Base-by-base conservation (phyloP, 1,284 basidiomycete genomes). In the Polyporus tsugae region DNA sequence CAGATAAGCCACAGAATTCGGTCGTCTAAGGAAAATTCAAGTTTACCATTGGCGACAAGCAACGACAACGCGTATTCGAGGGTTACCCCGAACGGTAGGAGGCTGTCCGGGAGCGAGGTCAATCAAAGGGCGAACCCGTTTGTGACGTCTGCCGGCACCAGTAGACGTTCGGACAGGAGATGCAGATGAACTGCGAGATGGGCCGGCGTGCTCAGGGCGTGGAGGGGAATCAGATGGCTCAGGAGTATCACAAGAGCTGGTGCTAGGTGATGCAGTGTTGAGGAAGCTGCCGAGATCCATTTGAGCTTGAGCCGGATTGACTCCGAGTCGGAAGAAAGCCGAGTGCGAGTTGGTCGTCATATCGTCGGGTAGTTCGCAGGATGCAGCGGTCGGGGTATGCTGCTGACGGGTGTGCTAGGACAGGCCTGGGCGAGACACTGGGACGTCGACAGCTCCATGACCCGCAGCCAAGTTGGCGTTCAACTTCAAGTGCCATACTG, bases 111-210 rank as follows among this genome's bases (percentile, higher is more conserved):
- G 72, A 4, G 72, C 72, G 42, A 73, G 72, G 46, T 86, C 85
- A 61, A 91, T 88, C 62, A 77, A 85, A 19, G 83, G 82, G 69
- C 87, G 89, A 3, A 69, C 46, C 33, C 69, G 55, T 60, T 69
- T 72, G 41, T 69, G 69, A 2, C 55, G 22, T n/a, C n/a, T n/a
- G n/a, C n/a, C n/a, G 4, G 64, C 41, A 25, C 62, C 13, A 19
- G 36, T 36, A 29, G 61, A 44, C 4, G 66, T 19, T n/a, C 64
- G 62, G 29, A 64, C 39, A 49, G 67, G 64, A 17, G 65, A 59
- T 13, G 42, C n/a, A 11, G 70, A 35, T 39, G 33, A 46, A 38
- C 41, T 63, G 17, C 55, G 55, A 57, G 55, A 57, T 1, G 38
- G 38, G 13, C 64, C 39, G 17, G 25, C 39, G 25, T 63, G 62